Evolutionary conservation across 306 rosid species (phyloP), one percentile per base, ranked within the genome.

Genomic region (Pterocarpus macrocarpus): DNA sequence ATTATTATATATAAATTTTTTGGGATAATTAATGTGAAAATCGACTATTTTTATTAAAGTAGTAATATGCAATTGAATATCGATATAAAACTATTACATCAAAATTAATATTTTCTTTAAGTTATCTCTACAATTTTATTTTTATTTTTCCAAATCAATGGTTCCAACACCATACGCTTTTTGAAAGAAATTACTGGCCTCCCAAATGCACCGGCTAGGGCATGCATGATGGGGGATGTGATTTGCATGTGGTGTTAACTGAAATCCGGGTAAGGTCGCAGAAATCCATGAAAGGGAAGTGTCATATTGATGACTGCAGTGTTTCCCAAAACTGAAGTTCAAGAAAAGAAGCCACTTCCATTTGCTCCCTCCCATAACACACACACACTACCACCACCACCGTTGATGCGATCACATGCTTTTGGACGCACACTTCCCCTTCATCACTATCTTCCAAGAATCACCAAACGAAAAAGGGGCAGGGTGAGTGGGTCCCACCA

Each of bases 271-370:
- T 32, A 71, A 52, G 16, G 13, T 69, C 17, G 53, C 69, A 30
- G 43, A 53, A 77, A 55, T 61, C 15, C 33, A 76, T 69, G 82
- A 69, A 69, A 82, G 47, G n/a, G 85, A 64, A 75, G 35, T 33
- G 75, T 33, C 14, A n/a, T 2, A 3, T 2, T 2, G 39, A 33
- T 65, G 53, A 14, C 5, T 36, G 22, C 13, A 14, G 5, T 30
- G 15, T 61, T 73, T 67, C 47, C 55, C 22, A 22, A 53, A 69
- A 74, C 55, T 64, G 15, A 69, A 75, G 62, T 34, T 69, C 17
- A 76, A 75, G 76, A 57, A 75, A 85, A 64, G 82, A 3, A 56
- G 3, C 72, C 82, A 62, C 79, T 80, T 44, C 41, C 59, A 75
- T 41, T 62, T 69, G 72, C 79, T 70, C 15, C 68, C 14, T 64